Evolutionary conservation across 768 basidiomycete genomes (phyloP), one percentile per base, ranked within the genome.

Genomic region (Suillus hirtellus): DNA sequence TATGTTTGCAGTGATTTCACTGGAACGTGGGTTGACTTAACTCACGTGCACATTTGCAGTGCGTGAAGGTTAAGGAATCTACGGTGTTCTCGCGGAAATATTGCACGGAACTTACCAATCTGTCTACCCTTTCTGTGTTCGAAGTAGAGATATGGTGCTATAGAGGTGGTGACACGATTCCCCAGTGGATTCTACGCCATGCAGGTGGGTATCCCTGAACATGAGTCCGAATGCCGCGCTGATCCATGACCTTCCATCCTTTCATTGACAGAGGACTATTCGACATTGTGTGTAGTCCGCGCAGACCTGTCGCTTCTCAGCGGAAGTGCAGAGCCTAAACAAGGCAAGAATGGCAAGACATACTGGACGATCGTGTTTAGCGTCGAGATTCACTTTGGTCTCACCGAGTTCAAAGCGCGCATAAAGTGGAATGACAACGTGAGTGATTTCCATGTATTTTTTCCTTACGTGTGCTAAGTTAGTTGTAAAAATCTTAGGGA

Each of bases 91-190:
- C 86, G 61, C 81, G 90, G 60, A 93, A 93, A 70, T 92, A 93
- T 73, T 90, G 88, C 70, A 92, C 90, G 0, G 90, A 92, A 71
- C 81, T 93, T 43, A 92, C 90, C 10, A 91, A 84, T 65, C 72
- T 93, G 37, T 85, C 86, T 4, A 88, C 90, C 67, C 79, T 92
- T 5, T 89, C 88, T 15, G 88, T 92, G 19, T 92, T 93, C 66
- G 90, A 92, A 71, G 90, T 92, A 34, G 90, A 92, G 72, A 83
- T 93, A 67, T 92, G 90, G 90, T 92, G 90, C 71, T 93, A 84
- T 74, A 80, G 90, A 69, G 90, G 90, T n/a, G 88, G 88, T 52
- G 84, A 88, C 66, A 78, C 75, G 8, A 78, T 88, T 40, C 90
- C 90, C 1, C 84, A 86, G 67, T 92, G 90, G 90, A 92, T 93